A percentile compares a stretch with the other conserved stretches of the same genome.
These are phyloP conservation scores for Candida qinlingensis DNA, from an alignment of 805 yeast species.

Conservation along the genomic window DNA sequence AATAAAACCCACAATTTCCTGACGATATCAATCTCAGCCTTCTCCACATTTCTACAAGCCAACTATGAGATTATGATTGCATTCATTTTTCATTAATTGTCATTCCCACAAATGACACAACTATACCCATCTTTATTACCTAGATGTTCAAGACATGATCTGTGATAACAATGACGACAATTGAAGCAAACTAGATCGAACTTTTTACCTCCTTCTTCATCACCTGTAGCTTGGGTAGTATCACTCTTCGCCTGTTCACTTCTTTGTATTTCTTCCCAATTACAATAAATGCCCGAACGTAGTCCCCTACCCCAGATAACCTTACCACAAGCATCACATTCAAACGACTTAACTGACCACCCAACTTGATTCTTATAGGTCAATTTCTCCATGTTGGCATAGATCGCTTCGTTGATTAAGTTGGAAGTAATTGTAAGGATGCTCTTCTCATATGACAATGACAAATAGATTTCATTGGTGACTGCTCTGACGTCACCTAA, in stretches of 20 bases:
- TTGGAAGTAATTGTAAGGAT: slow-evolving; percentile 46
- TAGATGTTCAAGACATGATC: slow-evolving; percentile 46
- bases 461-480: slow-evolving; percentile 55
- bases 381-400: slow-evolving; percentile 38
- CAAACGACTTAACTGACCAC: slow-evolving; percentile 51
- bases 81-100: neutral
- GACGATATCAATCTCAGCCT: too few relatives aligned
- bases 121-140: slow-evolving; percentile 28
- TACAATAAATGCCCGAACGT: slow-evolving; percentile 40
- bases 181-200: slow-evolving; percentile 46
- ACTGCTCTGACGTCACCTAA: slow-evolving; percentile 56
- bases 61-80: too few relatives aligned
- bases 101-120: slow-evolving; percentile 38
- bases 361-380: slow-evolving; percentile 46
- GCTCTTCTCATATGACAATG: slow-evolving; percentile 59
- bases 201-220: slow-evolving; percentile 1
- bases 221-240: slow-evolving; percentile 13
- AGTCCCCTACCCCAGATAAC: slow-evolving; percentile 65
- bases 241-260: slow-evolving; percentile 19
- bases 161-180: slow-evolving; percentile 65
- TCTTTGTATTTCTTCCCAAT: slow-evolving; percentile 49
- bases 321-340: slow-evolving; percentile 76
- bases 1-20: neutral
- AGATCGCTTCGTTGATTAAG: slow-evolving; percentile 54
- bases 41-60: neutral